phyloP scores from a whole-genome alignment of 495 filamentous ascomycete species.

The Penicillium mononematosum region DNA sequence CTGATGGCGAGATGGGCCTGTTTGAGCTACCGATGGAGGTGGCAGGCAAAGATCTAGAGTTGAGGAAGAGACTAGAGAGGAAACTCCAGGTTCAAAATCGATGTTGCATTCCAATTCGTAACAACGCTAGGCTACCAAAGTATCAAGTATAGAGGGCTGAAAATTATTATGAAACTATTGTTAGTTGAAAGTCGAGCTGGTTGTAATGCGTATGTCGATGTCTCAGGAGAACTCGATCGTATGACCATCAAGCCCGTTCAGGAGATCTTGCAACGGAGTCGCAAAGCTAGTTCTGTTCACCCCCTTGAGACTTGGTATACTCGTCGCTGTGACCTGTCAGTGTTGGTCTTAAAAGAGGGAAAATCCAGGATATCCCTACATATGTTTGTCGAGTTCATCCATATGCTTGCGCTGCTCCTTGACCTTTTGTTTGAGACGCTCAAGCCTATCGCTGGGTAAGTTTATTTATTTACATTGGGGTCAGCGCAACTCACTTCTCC shows the following conservation, averaged over 20 bases:
- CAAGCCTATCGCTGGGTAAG: conserved; percentile 38
- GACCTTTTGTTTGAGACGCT: conserved; percentile 68
- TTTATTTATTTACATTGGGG: not conserved
- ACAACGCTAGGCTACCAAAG: not conserved
- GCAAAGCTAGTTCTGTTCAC: conserved; percentile 63
- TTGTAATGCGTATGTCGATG: not conserved
- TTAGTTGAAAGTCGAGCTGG: not conserved
- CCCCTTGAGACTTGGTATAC: conserved; percentile 63
- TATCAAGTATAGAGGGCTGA: conserved; percentile 2
- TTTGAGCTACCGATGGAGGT: conserved; percentile 48
- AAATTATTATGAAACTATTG: not conserved
- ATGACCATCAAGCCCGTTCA: not conserved
- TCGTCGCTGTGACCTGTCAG: conserved; percentile 55
- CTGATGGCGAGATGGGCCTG: conserved; percentile 50
- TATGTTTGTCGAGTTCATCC: conserved; percentile 73
- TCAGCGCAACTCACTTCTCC: conserved; percentile 56
- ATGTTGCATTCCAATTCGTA: conserved; percentile 5
- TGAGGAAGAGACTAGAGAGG: not conserved
- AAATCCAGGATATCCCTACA: conserved; percentile 51
- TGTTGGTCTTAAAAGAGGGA: too few relatives aligned
- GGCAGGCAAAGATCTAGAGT: conserved; percentile 37
- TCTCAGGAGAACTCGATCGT: not conserved
- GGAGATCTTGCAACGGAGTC: not conserved
- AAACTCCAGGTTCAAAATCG: not conserved
- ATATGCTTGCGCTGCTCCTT: conserved; percentile 70